These are phyloP conservation scores for Globisporangium takayamanum DNA, from an alignment of 352 stramenopile genomes.

Conservation along the genomic window DNA sequence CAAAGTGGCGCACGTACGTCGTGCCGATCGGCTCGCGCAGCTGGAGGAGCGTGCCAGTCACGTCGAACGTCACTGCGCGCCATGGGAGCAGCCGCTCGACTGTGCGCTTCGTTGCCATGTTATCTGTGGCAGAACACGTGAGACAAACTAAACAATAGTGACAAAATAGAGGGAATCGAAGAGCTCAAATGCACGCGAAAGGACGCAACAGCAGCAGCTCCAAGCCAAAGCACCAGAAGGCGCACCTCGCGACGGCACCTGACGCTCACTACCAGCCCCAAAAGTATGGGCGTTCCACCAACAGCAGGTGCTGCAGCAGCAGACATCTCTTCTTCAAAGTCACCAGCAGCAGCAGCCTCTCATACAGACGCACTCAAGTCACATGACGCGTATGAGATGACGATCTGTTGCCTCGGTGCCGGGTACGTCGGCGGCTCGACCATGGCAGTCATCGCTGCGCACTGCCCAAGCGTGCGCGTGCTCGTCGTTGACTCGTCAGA, in stretches of 20 bases:
- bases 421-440: slow-evolving; percentile 99
- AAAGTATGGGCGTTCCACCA: too few relatives aligned
- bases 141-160: too few relatives aligned
- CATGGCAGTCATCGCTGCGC: slow-evolving; percentile 98
- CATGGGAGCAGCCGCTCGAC: too few relatives aligned
- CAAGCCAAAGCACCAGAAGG: too few relatives aligned
- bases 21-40: slow-evolving; percentile 32
- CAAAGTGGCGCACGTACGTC: slow-evolving; percentile 50
- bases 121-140: too few relatives aligned
- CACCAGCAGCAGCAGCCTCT: slow-evolving; percentile 6
- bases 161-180: too few relatives aligned
- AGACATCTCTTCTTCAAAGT: not conserved
- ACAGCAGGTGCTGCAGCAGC: too few relatives aligned
- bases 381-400: slow-evolving; percentile 29
- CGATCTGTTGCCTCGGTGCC: slow-evolving; percentile 96
- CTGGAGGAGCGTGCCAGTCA: slow-evolving; percentile 62
- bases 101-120: too few relatives aligned
- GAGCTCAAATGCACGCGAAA: too few relatives aligned
- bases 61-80: slow-evolving; percentile 53
- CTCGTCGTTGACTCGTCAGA: slow-evolving; percentile 96
- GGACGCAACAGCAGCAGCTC: too few relatives aligned
- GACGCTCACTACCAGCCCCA: too few relatives aligned
- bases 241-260: too few relatives aligned
- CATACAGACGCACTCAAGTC: slow-evolving; percentile 8
- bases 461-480: slow-evolving; percentile 97